Base-by-base conservation (phyloP, 2,329 filamentous ascomycete genomes). In the Camptophora hylomeconis region DNA sequence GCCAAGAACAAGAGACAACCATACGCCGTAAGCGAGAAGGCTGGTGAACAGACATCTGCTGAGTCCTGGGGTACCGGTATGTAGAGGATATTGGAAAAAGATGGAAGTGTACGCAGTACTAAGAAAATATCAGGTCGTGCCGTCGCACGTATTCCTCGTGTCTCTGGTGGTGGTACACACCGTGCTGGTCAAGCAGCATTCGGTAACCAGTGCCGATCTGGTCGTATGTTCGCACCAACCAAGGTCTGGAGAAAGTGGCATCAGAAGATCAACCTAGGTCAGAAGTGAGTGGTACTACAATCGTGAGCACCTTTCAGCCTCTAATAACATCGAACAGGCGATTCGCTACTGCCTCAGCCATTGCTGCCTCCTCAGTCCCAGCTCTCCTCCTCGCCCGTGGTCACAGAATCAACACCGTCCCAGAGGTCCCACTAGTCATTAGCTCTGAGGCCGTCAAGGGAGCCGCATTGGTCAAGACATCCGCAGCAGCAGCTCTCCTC, bases 181-280 rank as follows among this genome's bases (percentile, higher is more conserved):
- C 87, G 89, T 75, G 89, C 89, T 59, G 89, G 89, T 72, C 89
- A 98, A 74, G 89, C 89, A 65, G 89, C 89, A 52, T 98, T 95
- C 67, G 89, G 89, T 83, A 98, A 98, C 81, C 84, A 87, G 84
- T 98, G 89, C 72, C 86, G 89, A 64, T 93, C 87, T 60, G 89
- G 92, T 72, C 89, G 89, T 70, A 98, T 98, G 89, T 98, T 98
- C 70, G 89, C 89, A 51, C 89, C 89, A 49, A 98, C 89, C 68
- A 98, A 98, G 80, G 80, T 93, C 70, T 98, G 89, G 92, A 76
- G 89, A 64, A 94, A 93, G 74, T 98, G 89, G 92, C 89, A 98
- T 75, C 75, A 94, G 73, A 95, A 95, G 84, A 75, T 98, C 76
- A 93, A 92, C 75, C 75, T 92, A 65, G 80, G 80, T 65, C 89